phyloP scores from a whole-genome alignment of 2,329 filamentous ascomycete species.

The Arthrinium phaeospermum region DNA sequence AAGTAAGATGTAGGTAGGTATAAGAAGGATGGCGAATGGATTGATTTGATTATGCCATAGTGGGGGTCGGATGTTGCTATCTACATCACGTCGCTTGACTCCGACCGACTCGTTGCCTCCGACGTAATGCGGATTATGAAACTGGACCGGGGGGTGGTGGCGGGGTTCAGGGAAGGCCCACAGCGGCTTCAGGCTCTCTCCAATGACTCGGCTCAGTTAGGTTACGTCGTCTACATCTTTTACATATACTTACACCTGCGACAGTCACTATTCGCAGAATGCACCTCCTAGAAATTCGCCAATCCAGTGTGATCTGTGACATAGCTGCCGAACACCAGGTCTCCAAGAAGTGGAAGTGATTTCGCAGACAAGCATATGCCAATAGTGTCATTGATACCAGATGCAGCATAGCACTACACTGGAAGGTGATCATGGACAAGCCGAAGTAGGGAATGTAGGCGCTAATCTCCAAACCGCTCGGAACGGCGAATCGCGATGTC shows the following conservation, averaged over 20 bases:
- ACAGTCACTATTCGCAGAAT: background rate
- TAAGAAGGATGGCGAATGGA: background rate
- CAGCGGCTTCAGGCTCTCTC: conserved; percentile 1
- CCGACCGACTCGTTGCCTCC: conserved; percentile 8
- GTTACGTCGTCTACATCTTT: background rate
- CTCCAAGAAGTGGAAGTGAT: no score
- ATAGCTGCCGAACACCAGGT: background rate
- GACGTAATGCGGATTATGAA: conserved; percentile 13
- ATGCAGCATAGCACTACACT: background rate
- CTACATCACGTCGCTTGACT: background rate
- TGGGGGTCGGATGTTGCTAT: conserved; percentile 12
- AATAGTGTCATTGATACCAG: background rate
- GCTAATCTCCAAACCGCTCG: background rate
- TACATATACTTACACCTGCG: background rate
- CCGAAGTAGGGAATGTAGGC: background rate
- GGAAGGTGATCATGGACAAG: background rate
- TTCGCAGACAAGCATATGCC: no score
- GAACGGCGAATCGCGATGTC: background rate
- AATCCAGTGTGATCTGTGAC: background rate
- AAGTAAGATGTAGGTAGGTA: background rate
- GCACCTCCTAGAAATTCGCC: background rate
- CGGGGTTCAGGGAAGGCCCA: conserved; percentile 1
- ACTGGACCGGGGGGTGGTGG: background rate
- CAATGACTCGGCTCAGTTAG: background rate
- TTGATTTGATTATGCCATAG: conserved; percentile 12